Percentiles rank a stretch among this genome's conserved stretches.
phyloP scores from a whole-genome alignment of 2,329 filamentous ascomycete species.

The Colletotrichum falcatum region DNA sequence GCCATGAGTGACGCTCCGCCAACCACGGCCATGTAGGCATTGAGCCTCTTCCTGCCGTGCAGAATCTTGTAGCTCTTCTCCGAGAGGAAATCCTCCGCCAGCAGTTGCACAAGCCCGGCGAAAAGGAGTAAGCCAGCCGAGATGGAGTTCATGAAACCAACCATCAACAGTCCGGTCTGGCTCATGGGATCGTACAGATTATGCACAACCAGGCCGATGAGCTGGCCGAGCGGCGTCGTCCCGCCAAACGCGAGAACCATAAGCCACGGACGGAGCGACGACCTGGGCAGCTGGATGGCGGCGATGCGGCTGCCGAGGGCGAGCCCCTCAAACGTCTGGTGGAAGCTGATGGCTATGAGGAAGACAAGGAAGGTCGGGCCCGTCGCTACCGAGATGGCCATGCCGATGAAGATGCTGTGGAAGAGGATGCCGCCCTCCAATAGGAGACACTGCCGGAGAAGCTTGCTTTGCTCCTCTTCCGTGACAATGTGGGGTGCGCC shows the following conservation, averaged over 20 bases:
- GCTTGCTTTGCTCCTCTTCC: slow-evolving; percentile 71
- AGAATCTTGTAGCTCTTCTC: slow-evolving; percentile 79
- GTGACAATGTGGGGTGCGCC: slow-evolving; percentile 44
- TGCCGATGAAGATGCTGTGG: slow-evolving; percentile 87
- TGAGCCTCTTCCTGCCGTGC: slow-evolving; percentile 69
- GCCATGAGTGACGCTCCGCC: slow-evolving; percentile 77
- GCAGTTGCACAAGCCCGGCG: slow-evolving; percentile 84
- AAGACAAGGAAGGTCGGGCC: slow-evolving; percentile 85
- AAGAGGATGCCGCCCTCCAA: slow-evolving; percentile 88
- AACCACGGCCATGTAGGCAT: slow-evolving; percentile 73
- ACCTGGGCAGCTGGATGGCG: slow-evolving; percentile 80
- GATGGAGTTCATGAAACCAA: slow-evolving; percentile 89
- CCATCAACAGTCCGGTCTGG: slow-evolving; percentile 80
- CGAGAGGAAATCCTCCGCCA: slow-evolving; percentile 85
- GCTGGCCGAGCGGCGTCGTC: slow-evolving; percentile 72
- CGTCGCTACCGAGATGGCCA: slow-evolving; percentile 85
- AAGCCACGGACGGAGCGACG: slow-evolving; percentile 82
- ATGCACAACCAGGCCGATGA: slow-evolving; percentile 82
- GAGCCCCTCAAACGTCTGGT: slow-evolving; percentile 90
- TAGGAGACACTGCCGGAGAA: slow-evolving; percentile 81
- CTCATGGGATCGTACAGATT: slow-evolving; percentile 84
- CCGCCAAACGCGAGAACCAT: slow-evolving; percentile 82
- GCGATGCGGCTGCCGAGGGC: slow-evolving; percentile 88
- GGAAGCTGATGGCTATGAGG: slow-evolving; percentile 83
- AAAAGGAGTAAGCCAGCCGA: slow-evolving; percentile 84